These are phyloP conservation scores for Peronospora farinosa DNA, from an alignment of 352 stramenopile genomes.

Conservation along the genomic window DNA sequence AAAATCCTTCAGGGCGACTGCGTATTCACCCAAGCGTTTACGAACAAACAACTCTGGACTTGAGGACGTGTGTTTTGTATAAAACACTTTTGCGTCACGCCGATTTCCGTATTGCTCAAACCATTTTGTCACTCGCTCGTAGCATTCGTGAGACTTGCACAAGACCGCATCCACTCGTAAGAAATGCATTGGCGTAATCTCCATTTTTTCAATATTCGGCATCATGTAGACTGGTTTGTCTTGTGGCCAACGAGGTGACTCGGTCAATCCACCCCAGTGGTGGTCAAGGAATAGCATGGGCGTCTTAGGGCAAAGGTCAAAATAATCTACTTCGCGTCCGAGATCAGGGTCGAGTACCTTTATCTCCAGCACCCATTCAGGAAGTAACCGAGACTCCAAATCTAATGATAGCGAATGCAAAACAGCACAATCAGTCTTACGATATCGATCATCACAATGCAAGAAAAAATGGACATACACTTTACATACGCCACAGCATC, in stretches of 20 bases:
- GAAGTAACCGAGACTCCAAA: constrained; percentile 31
- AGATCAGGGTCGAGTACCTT: constrained; percentile 22
- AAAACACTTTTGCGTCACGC: constrained; percentile 34
- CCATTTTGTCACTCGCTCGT: constrained; percentile 42
- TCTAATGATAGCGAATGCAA: constrained; percentile 9
- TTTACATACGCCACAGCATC: constrained; percentile 47
- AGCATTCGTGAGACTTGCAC: constrained; percentile 57
- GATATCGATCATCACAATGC: neutral
- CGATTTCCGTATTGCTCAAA: constrained; percentile 43
- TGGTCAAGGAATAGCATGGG: constrained; percentile 54
- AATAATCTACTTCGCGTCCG: constrained; percentile 36
- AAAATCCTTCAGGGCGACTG: constrained; percentile 36
- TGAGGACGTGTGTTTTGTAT: constrained; percentile 49
- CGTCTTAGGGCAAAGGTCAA: constrained; percentile 47
- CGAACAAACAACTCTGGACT: constrained; percentile 25
- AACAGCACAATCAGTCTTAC: neutral
- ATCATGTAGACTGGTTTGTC: constrained; percentile 45
- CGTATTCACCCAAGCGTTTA: constrained; percentile 17
- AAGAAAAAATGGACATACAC: constrained; percentile 21
- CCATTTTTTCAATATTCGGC: constrained; percentile 49
- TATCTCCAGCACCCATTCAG: constrained; percentile 29
- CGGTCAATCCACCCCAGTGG: constrained; percentile 32
- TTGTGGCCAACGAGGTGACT: constrained; percentile 22
- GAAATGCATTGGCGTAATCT: constrained; percentile 45
- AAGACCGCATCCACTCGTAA: constrained; percentile 47